Conservation (phyloP, 1,284 basidiomycete species). For the Omphalotus olearius region DNA sequence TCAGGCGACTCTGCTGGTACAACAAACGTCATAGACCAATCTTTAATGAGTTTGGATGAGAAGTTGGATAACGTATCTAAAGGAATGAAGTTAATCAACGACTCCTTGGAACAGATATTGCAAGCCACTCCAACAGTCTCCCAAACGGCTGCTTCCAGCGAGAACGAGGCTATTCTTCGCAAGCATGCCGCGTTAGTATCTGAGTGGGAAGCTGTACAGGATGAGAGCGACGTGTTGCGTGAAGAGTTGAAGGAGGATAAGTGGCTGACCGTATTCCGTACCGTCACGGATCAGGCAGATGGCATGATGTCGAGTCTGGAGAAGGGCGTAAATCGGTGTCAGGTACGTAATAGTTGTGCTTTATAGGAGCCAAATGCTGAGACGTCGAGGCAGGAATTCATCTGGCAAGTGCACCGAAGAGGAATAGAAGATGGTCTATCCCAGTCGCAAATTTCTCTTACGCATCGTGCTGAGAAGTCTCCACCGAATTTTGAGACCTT, state of each 20-base stretch:
- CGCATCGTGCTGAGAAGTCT: slow-evolving; percentile 48
- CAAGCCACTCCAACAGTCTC: slow-evolving; percentile 48
- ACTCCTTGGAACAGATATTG: slow-evolving; percentile 57
- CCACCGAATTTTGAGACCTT: slow-evolving; percentile 58
- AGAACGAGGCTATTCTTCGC: slow-evolving; percentile 53
- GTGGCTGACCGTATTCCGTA: slow-evolving; percentile 92
- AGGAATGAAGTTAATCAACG: slow-evolving; percentile 64
- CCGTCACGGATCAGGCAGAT: slow-evolving; percentile 88
- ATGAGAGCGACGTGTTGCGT: slow-evolving; percentile 76
- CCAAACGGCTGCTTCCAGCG: slow-evolving; percentile 32
- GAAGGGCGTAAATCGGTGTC: slow-evolving; percentile 83
- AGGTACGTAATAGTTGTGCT: slow-evolving; percentile 41
- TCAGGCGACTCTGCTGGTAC: slow-evolving; percentile 53
- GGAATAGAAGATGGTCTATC: slow-evolving; percentile 44
- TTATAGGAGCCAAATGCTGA: not conserved
- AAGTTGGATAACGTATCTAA: slow-evolving; percentile 69
- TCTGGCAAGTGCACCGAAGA: slow-evolving; percentile 69
- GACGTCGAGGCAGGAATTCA: slow-evolving; percentile 60
- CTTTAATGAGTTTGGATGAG: slow-evolving; percentile 76
- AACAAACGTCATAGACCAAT: slow-evolving; percentile 72
- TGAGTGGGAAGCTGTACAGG: slow-evolving; percentile 80
- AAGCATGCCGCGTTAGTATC: slow-evolving; percentile 64
- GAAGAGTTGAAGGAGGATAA: slow-evolving; percentile 95
- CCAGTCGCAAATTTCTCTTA: slow-evolving; percentile 37
- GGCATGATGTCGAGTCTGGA: slow-evolving; percentile 96